Percentiles rank a stretch among this genome's conserved stretches.
These are phyloP conservation scores for Rhodamnia rubescens DNA, from an alignment of 345 rosid genomes.

Conservation along the genomic window DNA sequence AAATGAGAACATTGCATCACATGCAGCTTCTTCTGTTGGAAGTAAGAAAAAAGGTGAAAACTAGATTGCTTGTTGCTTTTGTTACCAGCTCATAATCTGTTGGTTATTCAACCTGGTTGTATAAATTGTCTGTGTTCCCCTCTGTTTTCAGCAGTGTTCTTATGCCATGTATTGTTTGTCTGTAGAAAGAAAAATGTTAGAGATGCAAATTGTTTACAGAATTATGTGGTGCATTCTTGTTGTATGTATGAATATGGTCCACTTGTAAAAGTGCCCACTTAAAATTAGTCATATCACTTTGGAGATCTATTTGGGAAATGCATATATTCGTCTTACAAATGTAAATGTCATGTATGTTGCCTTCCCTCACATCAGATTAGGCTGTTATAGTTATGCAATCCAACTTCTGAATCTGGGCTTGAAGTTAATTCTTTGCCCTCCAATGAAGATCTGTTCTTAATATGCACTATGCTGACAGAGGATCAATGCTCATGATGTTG, in stretches of 20 bases:
- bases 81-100: neutral
- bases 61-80: neutral
- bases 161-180: neutral
- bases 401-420: no score
- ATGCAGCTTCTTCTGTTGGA: conserved; percentile 31
- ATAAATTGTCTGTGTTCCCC: neutral
- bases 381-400: no score
- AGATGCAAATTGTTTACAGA: neutral
- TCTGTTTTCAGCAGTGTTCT: neutral
- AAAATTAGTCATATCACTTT: neutral
- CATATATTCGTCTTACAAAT: neutral
- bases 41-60: conserved; percentile 66
- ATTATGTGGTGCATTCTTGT: neutral
- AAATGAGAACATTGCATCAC: conserved; percentile 20
- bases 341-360: neutral
- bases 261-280: neutral
- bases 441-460: no score
- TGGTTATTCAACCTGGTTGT: neutral
- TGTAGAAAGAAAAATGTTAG: neutral
- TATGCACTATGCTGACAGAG: no score
- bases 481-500: no score
- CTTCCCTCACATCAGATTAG: no score
- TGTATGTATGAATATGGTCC: neutral
- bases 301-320: neutral
- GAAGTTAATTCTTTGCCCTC: no score